Percentiles rank a stretch among this genome's conserved stretches.
phyloP scores from a whole-genome alignment of 352 stramenopile species.

The Pythium rhizo-oryzae region DNA sequence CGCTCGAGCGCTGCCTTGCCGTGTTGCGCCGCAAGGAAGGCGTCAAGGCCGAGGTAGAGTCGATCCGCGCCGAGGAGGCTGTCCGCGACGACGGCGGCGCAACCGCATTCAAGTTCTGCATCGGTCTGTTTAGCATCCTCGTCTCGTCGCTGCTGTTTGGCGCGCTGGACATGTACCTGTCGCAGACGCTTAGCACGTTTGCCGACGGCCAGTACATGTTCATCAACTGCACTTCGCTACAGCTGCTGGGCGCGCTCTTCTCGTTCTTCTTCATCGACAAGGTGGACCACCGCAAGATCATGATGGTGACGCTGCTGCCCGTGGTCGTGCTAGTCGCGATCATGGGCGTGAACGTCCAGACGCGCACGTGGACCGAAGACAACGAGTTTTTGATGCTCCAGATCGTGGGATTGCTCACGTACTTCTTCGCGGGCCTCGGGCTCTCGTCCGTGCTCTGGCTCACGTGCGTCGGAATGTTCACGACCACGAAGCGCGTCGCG shows the following conservation, averaged over 20 bases:
- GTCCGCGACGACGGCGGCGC: conserved; percentile 37
- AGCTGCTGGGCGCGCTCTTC: conserved; percentile 73
- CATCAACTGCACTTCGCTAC: conserved; percentile 68
- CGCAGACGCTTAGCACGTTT: conserved; percentile 58
- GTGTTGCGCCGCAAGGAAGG: conserved; percentile 78
- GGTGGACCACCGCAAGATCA: conserved; percentile 72
- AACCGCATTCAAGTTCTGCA: conserved; percentile 62
- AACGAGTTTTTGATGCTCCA: conserved; percentile 68
- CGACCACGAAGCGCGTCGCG: conserved; percentile 57
- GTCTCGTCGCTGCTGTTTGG: conserved; percentile 66
- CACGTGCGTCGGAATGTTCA: conserved; percentile 73
- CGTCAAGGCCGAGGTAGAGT: conserved; percentile 71
- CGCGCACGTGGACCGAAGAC: conserved; percentile 51
- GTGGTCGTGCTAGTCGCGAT: conserved; percentile 43
- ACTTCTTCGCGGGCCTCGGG: conserved; percentile 81
- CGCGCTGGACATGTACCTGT: conserved; percentile 78
- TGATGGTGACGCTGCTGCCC: conserved; percentile 70
- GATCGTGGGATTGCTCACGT: conserved; percentile 66
- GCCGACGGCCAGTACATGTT: conserved; percentile 78
- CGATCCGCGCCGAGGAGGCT: conserved; percentile 76
- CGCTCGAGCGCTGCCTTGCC: conserved; percentile 68
- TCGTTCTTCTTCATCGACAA: conserved; percentile 89
- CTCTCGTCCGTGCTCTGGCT: conserved; percentile 77
- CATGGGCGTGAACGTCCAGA: conserved; percentile 60
- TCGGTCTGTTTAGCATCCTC: conserved; percentile 71